Conservation (phyloP, 345 rosid genomes). For the Iberis pinnata region DNA sequence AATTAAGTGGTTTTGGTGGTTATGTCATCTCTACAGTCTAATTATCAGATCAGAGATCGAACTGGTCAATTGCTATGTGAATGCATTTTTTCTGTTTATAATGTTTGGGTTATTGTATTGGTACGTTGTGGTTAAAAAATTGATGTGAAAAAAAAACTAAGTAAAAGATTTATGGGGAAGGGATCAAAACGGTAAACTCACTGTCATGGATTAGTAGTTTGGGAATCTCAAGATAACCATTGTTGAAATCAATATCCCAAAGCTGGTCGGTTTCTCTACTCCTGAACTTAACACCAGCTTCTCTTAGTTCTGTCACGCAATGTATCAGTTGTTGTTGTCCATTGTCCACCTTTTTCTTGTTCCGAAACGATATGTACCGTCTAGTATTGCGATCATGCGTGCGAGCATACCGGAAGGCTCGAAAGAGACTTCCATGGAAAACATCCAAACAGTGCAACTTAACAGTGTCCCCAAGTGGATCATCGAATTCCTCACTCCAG, state of each 20-base stretch:
- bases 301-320: conserved; percentile 69
- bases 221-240: conserved; percentile 65
- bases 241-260: conserved; percentile 68
- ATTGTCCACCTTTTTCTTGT: conserved; percentile 54
- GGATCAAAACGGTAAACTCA: neutral
- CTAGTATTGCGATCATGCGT: conserved; percentile 22
- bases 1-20: no score
- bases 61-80: no score
- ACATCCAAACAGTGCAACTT: conserved; percentile 75
- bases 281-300: conserved; percentile 69
- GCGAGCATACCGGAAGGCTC: conserved; percentile 36
- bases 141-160: no score
- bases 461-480: conserved; percentile 53
- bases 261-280: conserved; percentile 65
- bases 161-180: neutral
- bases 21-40: no score
- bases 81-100: no score
- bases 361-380: conserved; percentile 24
- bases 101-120: no score
- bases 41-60: no score
- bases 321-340: conserved; percentile 70
- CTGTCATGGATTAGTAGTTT: conserved; percentile 80
- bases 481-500: conserved; percentile 38
- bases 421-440: conserved; percentile 46
- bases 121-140: no score